Percentiles rank a stretch among this genome's conserved stretches.
phyloP scores from a whole-genome alignment of 1,284 basidiomycete species.

The Boletus mariae region DNA sequence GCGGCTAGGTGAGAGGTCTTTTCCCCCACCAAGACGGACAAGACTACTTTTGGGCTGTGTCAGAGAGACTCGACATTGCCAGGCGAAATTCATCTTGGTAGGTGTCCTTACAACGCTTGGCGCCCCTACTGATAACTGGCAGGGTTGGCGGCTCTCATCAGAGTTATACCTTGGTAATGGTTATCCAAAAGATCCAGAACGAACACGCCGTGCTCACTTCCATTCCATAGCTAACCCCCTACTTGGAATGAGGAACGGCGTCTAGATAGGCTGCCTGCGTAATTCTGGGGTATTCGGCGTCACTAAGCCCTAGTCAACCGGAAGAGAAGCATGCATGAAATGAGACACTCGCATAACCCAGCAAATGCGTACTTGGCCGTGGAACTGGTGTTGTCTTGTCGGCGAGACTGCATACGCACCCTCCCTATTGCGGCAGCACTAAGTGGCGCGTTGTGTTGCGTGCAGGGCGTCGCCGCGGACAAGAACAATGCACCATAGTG shows the following conservation, averaged over 20 bases:
- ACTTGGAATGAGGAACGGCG: constrained; percentile 81
- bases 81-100: constrained; percentile 76
- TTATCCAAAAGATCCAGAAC: background rate
- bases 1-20: no score
- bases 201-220: constrained; percentile 7
- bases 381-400: no score
- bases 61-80: constrained; percentile 80
- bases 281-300: no score
- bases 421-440: no score
- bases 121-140: constrained; percentile 6
- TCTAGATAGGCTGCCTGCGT: constrained; percentile 61
- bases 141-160: constrained; percentile 92
- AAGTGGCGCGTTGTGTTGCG: no score
- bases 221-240: constrained; percentile 64
- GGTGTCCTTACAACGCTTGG: constrained; percentile 9
- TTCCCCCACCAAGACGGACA: constrained; percentile 57
- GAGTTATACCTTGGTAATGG: constrained; percentile 74
- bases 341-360: no score
- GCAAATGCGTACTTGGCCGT: no score
- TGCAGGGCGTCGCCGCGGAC: no score
- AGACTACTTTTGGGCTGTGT: constrained; percentile 92
- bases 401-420: no score
- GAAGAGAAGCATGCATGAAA: no score
- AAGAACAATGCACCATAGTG: no score
- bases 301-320: no score